Percentiles rank a stretch among this genome's conserved stretches.
Evolutionary conservation across 306 rosid genomes (phyloP).

Genomic region (Vigna radiata): DNA sequence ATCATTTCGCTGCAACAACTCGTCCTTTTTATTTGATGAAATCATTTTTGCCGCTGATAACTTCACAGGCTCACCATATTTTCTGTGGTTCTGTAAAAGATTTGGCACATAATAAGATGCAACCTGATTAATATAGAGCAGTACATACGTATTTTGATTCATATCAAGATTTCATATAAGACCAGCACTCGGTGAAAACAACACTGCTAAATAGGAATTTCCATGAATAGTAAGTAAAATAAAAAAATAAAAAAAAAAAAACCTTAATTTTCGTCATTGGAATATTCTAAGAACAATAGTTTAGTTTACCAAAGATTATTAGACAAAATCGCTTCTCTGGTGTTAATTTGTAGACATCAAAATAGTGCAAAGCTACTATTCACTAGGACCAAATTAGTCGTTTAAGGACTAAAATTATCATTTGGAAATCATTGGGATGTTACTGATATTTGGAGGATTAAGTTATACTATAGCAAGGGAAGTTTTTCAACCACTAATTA

Average conservation of each 20-base stretch:
- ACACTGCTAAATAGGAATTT: background rate
- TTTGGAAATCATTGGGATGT: slow-evolving; percentile 1
- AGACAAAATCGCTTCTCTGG: background rate
- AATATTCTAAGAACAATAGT: background rate
- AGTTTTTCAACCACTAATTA: background rate
- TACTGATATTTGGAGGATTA: background rate
- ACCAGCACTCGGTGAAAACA: background rate
- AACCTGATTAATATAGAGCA: slow-evolving; percentile 12
- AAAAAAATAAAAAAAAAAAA: background rate
- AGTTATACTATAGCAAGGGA: background rate
- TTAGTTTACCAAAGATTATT: background rate
- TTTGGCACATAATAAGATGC: slow-evolving; percentile 32
- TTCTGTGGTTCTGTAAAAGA: slow-evolving; percentile 55
- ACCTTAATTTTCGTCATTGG: background rate
- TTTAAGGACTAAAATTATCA: slow-evolving; percentile 1
- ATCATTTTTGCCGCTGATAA: slow-evolving; percentile 56
- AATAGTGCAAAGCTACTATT: background rate
- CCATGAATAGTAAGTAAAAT: background rate
- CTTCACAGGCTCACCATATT: slow-evolving; percentile 51
- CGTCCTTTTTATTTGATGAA: slow-evolving; percentile 54
- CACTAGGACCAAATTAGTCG: background rate
- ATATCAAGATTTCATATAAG: slow-evolving; percentile 19
- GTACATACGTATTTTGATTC: slow-evolving; percentile 6
- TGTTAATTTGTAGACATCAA: background rate
- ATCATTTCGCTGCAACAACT: slow-evolving; percentile 58